Evolutionary conservation across 108 stramenopile species (phyloP).

Genomic region (Stephanodiscus triporus): DNA sequence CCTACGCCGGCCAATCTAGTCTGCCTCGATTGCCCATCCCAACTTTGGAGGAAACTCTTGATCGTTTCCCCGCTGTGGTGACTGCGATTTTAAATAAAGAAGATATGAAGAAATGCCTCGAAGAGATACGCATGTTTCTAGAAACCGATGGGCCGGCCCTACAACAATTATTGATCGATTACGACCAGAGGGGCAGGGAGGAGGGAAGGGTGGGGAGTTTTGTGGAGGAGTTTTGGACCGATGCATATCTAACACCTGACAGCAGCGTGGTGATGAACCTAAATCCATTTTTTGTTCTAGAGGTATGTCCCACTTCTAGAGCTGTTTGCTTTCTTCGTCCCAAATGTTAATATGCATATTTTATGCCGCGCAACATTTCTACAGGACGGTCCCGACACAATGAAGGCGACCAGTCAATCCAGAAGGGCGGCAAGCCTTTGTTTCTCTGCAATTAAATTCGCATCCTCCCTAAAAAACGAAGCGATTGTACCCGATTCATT

Average conservation of each 20-base stretch:
- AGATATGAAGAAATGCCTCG: not conserved
- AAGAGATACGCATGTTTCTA: conserved; percentile 48
- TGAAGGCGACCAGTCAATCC: conserved; percentile 67
- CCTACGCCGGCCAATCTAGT: conserved; percentile 55
- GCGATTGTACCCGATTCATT: conserved; percentile 71
- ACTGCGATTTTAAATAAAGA: conserved; percentile 54
- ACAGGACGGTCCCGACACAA: conserved; percentile 79
- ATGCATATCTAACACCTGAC: conserved; percentile 86
- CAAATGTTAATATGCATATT: not conserved
- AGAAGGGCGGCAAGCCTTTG: conserved; percentile 71
- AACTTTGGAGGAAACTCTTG: conserved; percentile 71
- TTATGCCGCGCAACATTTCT: not conserved
- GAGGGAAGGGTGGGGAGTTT: conserved; percentile 66
- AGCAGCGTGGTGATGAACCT: conserved; percentile 80
- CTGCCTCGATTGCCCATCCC: conserved; percentile 83
- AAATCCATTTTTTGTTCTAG: conserved; percentile 89
- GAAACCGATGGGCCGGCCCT: conserved; percentile 63
- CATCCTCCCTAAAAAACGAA: conserved; percentile 66
- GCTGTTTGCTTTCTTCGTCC: not conserved
- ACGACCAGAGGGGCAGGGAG: conserved; percentile 59
- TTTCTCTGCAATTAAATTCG: conserved; percentile 78
- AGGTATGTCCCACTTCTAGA: conserved; percentile 25
- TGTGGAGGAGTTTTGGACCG: conserved; percentile 91
- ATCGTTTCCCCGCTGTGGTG: conserved; percentile 57
- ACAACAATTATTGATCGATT: conserved; percentile 73